Conservation (phyloP, 495 filamentous ascomycete species). For the Talaromyces nanjingensis region DNA sequence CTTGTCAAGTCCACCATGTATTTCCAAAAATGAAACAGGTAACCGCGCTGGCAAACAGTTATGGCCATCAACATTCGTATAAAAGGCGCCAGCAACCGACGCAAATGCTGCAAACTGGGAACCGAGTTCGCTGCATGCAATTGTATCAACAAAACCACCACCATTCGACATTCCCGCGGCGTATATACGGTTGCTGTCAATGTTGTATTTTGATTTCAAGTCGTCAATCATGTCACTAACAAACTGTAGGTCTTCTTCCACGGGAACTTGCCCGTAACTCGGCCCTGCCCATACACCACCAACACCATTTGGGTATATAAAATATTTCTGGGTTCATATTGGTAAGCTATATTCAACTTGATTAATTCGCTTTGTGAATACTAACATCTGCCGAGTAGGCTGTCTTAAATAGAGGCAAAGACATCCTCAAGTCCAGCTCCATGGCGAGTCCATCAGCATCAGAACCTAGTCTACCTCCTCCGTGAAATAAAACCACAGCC, state of each 20-base stretch:
- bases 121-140: constrained; percentile 42
- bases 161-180: constrained; percentile 56
- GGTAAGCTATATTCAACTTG: not conserved
- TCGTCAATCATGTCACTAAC: constrained; percentile 42
- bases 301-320: constrained; percentile 7
- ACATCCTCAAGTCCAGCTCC: constrained; percentile 4
- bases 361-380: not conserved
- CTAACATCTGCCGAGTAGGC: constrained; percentile 2
- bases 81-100: constrained; percentile 30
- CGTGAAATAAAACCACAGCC: constrained; percentile 3
- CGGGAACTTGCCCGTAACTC: constrained; percentile 10
- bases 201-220: constrained; percentile 34
- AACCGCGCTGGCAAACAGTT: constrained; percentile 26
- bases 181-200: constrained; percentile 46
- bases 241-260: constrained; percentile 39
- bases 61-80: constrained; percentile 17
- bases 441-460: constrained; percentile 8
- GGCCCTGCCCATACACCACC: constrained; percentile 6
- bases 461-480: not conserved
- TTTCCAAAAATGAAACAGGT: constrained; percentile 37
- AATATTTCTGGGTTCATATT: constrained; percentile 1
- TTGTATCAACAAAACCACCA: constrained; percentile 45
- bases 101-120: constrained; percentile 42
- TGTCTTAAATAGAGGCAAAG: constrained; percentile 2
- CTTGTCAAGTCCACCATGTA: constrained; percentile 41